These are phyloP conservation scores for Diaporthe sp. DNA, from an alignment of 2,329 filamentous ascomycete genomes.

Conservation along the genomic window DNA sequence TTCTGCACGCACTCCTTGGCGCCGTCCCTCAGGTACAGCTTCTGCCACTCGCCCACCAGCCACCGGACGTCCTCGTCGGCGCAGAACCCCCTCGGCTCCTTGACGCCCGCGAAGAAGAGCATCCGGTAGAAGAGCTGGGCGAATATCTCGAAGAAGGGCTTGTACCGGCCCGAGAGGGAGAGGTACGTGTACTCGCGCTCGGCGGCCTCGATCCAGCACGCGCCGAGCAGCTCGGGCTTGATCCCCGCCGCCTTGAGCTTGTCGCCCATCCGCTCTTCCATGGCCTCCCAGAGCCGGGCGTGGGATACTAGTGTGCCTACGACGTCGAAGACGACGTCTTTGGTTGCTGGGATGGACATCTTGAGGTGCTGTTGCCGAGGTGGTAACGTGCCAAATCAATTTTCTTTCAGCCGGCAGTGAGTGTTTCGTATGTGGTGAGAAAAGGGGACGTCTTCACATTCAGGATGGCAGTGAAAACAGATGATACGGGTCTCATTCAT, in stretches of 20 bases:
- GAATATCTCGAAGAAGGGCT: slow-evolving; percentile 51
- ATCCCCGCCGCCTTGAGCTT: slow-evolving; percentile 49
- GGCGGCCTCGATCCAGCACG: slow-evolving; percentile 54
- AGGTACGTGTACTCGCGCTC: slow-evolving; percentile 60
- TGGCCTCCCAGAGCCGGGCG: slow-evolving; percentile 50
- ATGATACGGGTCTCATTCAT: neutral
- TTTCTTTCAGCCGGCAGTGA: neutral
- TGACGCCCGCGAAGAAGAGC: slow-evolving; percentile 51
- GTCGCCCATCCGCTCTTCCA: slow-evolving; percentile 51
- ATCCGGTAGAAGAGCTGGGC: slow-evolving; percentile 55
- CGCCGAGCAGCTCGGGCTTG: slow-evolving; percentile 52
- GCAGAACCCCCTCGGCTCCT: slow-evolving; percentile 49
- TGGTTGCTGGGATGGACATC: slow-evolving; percentile 38
- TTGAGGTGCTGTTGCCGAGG: neutral
- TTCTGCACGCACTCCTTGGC: slow-evolving; percentile 50
- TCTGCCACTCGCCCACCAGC: slow-evolving; percentile 48
- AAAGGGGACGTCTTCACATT: neutral
- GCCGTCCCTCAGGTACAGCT: slow-evolving; percentile 47
- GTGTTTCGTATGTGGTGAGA: too few relatives aligned
- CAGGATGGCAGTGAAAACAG: neutral
- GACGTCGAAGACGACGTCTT: slow-evolving; percentile 57
- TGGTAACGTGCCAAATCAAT: neutral
- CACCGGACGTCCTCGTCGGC: slow-evolving; percentile 51
- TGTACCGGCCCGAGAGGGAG: slow-evolving; percentile 52
- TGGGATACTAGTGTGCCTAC: slow-evolving; percentile 59